Conservation (phyloP, 169 alveolate genomes). For the Cytauxzoon felis region DNA sequence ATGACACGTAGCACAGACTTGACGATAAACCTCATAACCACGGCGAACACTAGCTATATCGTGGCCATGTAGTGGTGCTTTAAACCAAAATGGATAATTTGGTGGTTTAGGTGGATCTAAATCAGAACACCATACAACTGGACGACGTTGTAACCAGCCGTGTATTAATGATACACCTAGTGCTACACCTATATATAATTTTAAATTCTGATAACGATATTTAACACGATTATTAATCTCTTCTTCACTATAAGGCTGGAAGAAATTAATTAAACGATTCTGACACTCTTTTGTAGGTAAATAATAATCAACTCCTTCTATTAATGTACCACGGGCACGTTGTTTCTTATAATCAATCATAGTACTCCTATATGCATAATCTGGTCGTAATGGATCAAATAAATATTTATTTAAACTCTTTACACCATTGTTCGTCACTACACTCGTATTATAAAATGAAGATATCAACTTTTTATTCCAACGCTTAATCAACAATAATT, state of each 20-base stretch:
- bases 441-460: slow-evolving; percentile 58
- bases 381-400: slow-evolving; percentile 75
- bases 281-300: slow-evolving; percentile 73
- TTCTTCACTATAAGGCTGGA: slow-evolving; percentile 81
- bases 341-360: slow-evolving; percentile 81
- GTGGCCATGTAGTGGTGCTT: slow-evolving; percentile 80
- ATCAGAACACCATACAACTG: slow-evolving; percentile 85
- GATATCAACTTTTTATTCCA: slow-evolving; percentile 75
- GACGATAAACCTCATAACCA: slow-evolving; percentile 83
- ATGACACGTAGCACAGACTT: slow-evolving; percentile 85
- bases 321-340: slow-evolving; percentile 79
- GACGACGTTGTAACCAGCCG: slow-evolving; percentile 78
- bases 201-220: slow-evolving; percentile 77
- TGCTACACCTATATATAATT: slow-evolving; percentile 74
- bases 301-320: slow-evolving; percentile 80
- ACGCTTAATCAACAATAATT: slow-evolving; percentile 60
- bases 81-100: slow-evolving; percentile 84
- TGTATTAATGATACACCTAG: slow-evolving; percentile 79
- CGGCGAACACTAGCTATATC: slow-evolving; percentile 82
- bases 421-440: slow-evolving; percentile 65
- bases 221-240: slow-evolving; percentile 73
- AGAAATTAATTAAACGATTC: slow-evolving; percentile 73
- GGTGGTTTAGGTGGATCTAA: slow-evolving; percentile 82
- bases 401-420: slow-evolving; percentile 68
- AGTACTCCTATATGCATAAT: slow-evolving; percentile 67